A percentile compares a stretch with the other conserved stretches of the same genome.
Evolutionary conservation across 306 rosid genomes (phyloP).

Genomic region (Adenanthera pavonina): DNA sequence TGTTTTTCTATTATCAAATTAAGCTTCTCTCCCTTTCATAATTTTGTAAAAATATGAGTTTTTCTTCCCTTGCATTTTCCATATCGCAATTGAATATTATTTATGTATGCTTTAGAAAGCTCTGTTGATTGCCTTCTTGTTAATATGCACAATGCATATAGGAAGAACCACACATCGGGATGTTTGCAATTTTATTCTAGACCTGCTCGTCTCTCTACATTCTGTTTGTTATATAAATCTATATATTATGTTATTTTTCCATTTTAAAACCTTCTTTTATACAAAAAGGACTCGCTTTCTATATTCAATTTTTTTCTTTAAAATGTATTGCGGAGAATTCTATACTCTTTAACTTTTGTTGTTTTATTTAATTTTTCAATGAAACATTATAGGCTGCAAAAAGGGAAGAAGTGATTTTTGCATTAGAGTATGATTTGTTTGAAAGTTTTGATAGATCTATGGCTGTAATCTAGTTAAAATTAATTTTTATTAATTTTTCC

Average conservation of each 20-base stretch:
- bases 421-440: constrained; percentile 15
- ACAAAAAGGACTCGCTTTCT: not conserved
- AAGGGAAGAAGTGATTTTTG: constrained; percentile 8
- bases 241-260: constrained; percentile 11
- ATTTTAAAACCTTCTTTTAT: not conserved
- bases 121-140: constrained; percentile 38
- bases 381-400: constrained; percentile 38
- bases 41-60: constrained; percentile 33
- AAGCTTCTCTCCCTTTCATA: constrained; percentile 11
- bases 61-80: constrained; percentile 36
- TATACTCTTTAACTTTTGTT: not conserved
- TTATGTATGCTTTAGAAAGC: not conserved
- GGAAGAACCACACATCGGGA: constrained; percentile 32
- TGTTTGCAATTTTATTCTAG: constrained; percentile 31
- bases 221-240: constrained; percentile 27
- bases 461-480: constrained; percentile 5
- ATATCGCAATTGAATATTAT: constrained; percentile 29
- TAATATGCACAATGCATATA: constrained; percentile 55
- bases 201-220: constrained; percentile 25
- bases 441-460: not conserved
- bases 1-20: constrained; percentile 21
- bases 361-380: constrained; percentile 31
- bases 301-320: constrained; percentile 7
- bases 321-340: not conserved
- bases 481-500: not conserved